phyloP scores from a whole-genome alignment of 768 basidiomycete species.

The Suillus subluteus region DNA sequence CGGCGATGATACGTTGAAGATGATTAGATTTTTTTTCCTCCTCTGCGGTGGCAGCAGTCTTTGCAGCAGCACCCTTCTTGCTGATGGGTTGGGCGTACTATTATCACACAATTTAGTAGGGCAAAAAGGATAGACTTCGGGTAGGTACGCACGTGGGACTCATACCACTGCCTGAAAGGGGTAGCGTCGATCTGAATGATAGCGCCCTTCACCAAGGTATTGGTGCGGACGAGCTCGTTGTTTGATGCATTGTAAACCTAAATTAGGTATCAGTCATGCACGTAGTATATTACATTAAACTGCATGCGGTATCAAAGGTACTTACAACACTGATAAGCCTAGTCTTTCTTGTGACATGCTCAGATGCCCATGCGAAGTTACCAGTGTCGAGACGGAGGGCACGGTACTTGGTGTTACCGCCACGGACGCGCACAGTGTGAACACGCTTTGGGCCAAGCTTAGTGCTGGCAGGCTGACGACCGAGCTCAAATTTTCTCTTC shows the following conservation, averaged over 20 bases:
- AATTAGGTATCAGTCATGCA: constrained; percentile 12
- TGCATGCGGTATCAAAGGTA: constrained; percentile 23
- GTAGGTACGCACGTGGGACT: constrained; percentile 82
- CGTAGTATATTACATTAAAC: neutral
- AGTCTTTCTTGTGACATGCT: constrained; percentile 93
- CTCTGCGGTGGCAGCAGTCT: constrained; percentile 58
- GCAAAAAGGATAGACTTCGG: neutral
- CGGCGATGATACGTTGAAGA: constrained; percentile 82
- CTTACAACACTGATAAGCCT: constrained; percentile 94
- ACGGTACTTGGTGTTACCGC: constrained; percentile 94
- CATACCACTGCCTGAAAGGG: constrained; percentile 99
- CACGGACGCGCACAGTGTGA: constrained; percentile 93
- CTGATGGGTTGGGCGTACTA: constrained; percentile 96
- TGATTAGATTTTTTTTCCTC: constrained; percentile 88
- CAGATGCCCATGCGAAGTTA: constrained; percentile 99
- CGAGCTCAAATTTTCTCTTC: constrained; percentile 99
- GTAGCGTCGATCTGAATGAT: constrained; percentile 98
- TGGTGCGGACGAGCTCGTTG: constrained; percentile 99
- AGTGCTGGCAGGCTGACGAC: constrained; percentile 96
- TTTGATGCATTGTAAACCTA: constrained; percentile 99
- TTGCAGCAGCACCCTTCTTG: constrained; percentile 68
- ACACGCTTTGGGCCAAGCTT: constrained; percentile 95
- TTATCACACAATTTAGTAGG: constrained; percentile 12
- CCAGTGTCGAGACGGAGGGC: constrained; percentile 96
- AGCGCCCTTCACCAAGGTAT: constrained; percentile 96